Evolutionary conservation across 225 moss, liverwort and hornwort species (phyloP).

Genomic region (Lunularia cruciata): DNA sequence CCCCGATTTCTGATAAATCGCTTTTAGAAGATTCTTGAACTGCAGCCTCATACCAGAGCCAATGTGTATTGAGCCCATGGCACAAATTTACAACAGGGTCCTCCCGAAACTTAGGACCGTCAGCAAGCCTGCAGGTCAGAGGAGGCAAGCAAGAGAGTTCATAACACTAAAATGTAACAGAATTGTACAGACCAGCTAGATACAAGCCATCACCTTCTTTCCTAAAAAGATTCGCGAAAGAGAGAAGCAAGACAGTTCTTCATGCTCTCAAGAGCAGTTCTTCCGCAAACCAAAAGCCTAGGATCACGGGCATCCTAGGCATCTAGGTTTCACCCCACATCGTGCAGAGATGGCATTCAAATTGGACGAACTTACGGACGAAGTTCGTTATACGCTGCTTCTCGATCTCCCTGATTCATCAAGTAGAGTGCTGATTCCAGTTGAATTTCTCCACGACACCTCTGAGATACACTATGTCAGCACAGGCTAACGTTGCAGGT

Average conservation of each 20-base stretch:
- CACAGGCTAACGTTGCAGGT: not conserved
- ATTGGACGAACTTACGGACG: conserved; percentile 79
- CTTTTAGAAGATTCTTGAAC: conserved; percentile 59
- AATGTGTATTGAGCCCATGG: conserved; percentile 77
- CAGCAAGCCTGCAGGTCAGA: conserved; percentile 69
- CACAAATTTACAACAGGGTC: conserved; percentile 78
- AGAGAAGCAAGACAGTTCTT: too few species aligned
- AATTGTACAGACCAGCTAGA: too few species aligned
- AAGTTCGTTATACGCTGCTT: conserved; percentile 89
- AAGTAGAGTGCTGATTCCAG: conserved; percentile 86
- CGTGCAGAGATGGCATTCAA: too few species aligned
- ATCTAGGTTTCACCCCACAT: too few species aligned
- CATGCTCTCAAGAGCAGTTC: too few species aligned
- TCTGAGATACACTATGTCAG: conserved; percentile 36
- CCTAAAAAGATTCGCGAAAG: too few species aligned
- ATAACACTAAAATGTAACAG: too few species aligned
- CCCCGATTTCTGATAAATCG: conserved; percentile 41
- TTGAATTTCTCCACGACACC: conserved; percentile 64
- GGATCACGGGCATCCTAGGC: too few species aligned
- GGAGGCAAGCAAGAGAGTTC: not conserved
- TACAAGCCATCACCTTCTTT: too few species aligned
- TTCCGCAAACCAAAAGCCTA: too few species aligned
- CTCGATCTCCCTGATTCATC: conserved; percentile 74
- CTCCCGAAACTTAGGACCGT: conserved; percentile 63
- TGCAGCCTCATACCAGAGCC: conserved; percentile 74